phyloP scores from a whole-genome alignment of 176 grass and related monocot genomes.

The Areca catechu region DNA sequence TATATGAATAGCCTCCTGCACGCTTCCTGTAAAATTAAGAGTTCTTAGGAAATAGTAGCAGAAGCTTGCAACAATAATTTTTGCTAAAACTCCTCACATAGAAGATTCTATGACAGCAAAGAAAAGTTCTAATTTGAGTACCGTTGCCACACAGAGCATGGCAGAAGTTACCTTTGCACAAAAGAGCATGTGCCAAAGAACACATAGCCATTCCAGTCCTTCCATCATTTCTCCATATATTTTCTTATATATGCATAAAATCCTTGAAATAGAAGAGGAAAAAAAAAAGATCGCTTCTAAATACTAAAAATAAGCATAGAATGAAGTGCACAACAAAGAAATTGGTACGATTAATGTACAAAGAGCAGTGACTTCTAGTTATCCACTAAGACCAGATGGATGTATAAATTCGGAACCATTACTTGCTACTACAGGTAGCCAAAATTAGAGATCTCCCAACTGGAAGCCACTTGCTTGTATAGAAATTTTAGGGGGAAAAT shows the following conservation, averaged over 20 bases:
- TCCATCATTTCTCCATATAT: conserved; percentile 28
- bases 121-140: background rate
- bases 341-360: no score
- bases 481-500: no score
- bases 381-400: no score
- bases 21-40: conserved; percentile 18
- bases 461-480: no score
- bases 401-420: no score
- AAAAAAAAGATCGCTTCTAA: background rate
- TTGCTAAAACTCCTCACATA: background rate
- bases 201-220: conserved; percentile 31
- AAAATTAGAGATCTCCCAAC: no score
- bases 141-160: background rate
- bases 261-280: conserved; percentile 11
- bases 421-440: no score
- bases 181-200: conserved; percentile 27
- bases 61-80: no score
- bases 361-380: no score
- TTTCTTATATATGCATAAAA: conserved; percentile 32
- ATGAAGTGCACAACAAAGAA: no score
- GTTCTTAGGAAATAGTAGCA: no score
- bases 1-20: conserved; percentile 25
- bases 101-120: background rate
- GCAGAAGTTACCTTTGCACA: conserved; percentile 22
- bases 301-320: background rate